These are phyloP conservation scores for Neurospora sp. DNA, from an alignment of 2,329 filamentous ascomycete genomes.

Conservation along the genomic window DNA sequence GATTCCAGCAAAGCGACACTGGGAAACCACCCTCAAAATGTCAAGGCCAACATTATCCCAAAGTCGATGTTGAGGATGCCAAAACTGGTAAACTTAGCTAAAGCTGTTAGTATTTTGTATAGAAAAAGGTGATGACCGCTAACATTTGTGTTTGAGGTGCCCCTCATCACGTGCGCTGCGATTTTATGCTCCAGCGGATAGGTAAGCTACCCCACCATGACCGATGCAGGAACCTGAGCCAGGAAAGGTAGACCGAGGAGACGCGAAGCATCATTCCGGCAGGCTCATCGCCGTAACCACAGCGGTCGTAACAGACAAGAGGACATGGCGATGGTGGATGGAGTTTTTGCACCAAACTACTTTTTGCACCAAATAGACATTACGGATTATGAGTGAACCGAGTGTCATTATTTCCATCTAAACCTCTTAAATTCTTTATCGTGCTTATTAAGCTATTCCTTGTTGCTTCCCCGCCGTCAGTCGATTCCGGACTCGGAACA, in stretches of 20 bases:
- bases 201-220: slow-evolving; percentile 5
- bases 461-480: background rate
- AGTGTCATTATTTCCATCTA: background rate
- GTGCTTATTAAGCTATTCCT: background rate
- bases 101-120: background rate
- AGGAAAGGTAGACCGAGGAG: background rate
- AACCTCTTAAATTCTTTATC: background rate
- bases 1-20: no score
- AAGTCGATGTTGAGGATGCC: background rate
- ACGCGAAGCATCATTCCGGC: background rate
- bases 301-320: background rate
- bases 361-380: background rate
- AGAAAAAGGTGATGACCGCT: background rate
- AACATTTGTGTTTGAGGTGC: background rate
- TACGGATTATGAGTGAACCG: background rate
- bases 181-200: background rate
- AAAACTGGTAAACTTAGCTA: background rate
- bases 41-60: background rate
- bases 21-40: background rate
- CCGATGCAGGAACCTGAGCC: background rate
- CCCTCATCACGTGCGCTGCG: slow-evolving; percentile 8
- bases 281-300: background rate
- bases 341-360: background rate
- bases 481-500: background rate
- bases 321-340: background rate